phyloP scores from a whole-genome alignment of 495 filamentous ascomycete species.

The Hypoxylon cercidicola region DNA sequence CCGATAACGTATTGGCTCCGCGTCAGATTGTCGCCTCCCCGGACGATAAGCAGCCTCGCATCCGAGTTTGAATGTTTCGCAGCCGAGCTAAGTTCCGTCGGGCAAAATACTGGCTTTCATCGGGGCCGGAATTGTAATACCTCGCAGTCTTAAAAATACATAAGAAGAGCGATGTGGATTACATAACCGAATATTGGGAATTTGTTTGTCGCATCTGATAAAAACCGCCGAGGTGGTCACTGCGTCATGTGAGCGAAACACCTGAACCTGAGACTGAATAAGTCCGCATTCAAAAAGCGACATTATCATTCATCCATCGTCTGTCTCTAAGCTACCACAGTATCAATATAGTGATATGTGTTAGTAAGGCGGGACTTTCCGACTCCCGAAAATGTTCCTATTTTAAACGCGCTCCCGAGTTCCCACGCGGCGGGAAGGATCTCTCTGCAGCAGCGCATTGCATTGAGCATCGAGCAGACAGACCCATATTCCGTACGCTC shows the following conservation, averaged over 20 bases:
- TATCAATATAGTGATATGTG: background rate
- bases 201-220: too few species aligned
- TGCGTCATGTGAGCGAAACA: too few species aligned
- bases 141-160: background rate
- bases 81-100: slow-evolving; percentile 7
- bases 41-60: slow-evolving; percentile 5
- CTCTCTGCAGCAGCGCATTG: slow-evolving; percentile 15
- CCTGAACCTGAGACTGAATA: too few species aligned
- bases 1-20: background rate
- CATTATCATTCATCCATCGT: too few species aligned
- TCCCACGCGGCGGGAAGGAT: slow-evolving; percentile 24
- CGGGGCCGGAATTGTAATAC: background rate
- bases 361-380: slow-evolving; percentile 11
- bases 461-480: too few species aligned
- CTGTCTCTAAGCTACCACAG: background rate
- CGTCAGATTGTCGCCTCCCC: slow-evolving; percentile 31
- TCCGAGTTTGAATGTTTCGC: slow-evolving; percentile 17
- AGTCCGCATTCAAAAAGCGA: too few species aligned
- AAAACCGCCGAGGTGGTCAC: too few species aligned
- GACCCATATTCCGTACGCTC: background rate
- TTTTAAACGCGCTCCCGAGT: slow-evolving; percentile 6
- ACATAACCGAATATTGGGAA: too few species aligned
- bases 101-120: background rate
- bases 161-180: background rate
- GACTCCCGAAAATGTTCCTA: slow-evolving; percentile 15